These are phyloP conservation scores for Melastoma malabathricum DNA, from an alignment of 345 rosid species.

Conservation along the genomic window DNA sequence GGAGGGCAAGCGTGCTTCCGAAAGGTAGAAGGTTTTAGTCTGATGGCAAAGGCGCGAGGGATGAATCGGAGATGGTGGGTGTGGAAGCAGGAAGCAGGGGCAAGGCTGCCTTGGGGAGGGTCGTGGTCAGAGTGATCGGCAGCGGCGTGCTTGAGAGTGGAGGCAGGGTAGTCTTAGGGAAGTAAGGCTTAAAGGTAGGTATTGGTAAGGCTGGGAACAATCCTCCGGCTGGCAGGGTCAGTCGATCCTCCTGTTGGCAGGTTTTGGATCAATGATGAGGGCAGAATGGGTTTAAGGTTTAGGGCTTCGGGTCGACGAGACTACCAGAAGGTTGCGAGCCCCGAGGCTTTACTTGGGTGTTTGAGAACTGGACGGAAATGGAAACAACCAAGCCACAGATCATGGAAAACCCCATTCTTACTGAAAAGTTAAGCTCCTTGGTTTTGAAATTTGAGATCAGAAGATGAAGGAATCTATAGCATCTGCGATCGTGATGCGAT, in stretches of 20 bases:
- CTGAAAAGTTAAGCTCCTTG: neutral
- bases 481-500: too few relatives aligned
- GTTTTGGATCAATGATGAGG: neutral
- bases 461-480: too few relatives aligned
- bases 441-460: too few relatives aligned
- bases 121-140: constrained; percentile 5
- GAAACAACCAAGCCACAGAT: constrained; percentile 2
- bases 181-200: neutral
- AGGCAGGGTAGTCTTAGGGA: constrained; percentile 1
- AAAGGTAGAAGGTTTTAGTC: too few relatives aligned
- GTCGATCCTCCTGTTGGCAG: constrained; percentile 6
- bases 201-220: constrained; percentile 10
- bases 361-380: constrained; percentile 7
- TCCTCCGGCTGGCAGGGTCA: constrained; percentile 9
- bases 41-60: constrained; percentile 9
- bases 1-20: too few relatives aligned
- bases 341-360: constrained; percentile 9
- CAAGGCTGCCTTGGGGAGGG: neutral
- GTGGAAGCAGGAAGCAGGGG: too few relatives aligned
- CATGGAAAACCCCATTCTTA: constrained; percentile 1
- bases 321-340: constrained; percentile 16
- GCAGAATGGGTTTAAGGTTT: too few relatives aligned
- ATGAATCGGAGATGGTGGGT: constrained; percentile 5
- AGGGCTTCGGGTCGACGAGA: constrained; percentile 9
- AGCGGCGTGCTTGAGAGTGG: neutral